phyloP scores from a whole-genome alignment of 768 basidiomycete genomes.

The Suillus subalutaceus region DNA sequence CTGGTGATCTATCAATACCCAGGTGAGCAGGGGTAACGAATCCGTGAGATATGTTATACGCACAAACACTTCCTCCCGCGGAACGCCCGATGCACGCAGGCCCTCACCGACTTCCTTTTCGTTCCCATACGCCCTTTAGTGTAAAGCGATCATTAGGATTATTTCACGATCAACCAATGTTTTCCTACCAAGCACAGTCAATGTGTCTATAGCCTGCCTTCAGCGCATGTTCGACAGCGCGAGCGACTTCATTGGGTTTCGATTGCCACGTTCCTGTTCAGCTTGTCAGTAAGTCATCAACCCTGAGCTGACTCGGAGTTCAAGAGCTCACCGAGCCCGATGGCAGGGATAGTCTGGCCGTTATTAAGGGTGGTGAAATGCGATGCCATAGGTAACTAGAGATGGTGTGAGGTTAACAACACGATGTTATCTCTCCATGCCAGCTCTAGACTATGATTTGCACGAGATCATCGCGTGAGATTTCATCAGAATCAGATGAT shows the following conservation, averaged over 20 bases:
- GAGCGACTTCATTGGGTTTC: slow-evolving; percentile 66
- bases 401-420: neutral
- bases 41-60: slow-evolving; percentile 23
- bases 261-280: slow-evolving; percentile 79
- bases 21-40: neutral
- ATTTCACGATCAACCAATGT: neutral
- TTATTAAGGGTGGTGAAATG: slow-evolving; percentile 65
- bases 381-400: slow-evolving; percentile 33
- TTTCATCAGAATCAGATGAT: neutral
- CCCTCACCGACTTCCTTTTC: slow-evolving; percentile 85
- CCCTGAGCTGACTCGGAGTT: slow-evolving; percentile 3
- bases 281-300: neutral
- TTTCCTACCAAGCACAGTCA: slow-evolving; percentile 61
- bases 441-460: neutral
- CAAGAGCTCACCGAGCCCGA: slow-evolving; percentile 55
- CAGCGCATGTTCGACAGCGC: slow-evolving; percentile 75
- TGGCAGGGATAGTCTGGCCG: slow-evolving; percentile 53
- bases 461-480: slow-evolving; percentile 3
- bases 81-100: slow-evolving; percentile 74
- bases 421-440: neutral
- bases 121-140: slow-evolving; percentile 63
- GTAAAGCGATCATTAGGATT: slow-evolving; percentile 18
- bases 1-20: slow-evolving; percentile 57
- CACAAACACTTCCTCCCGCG: slow-evolving; percentile 72
- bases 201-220: slow-evolving; percentile 80